Evolutionary conservation across 2,329 filamentous ascomycete species (phyloP).

Genomic region (Neofusicoccum umdonicola): DNA sequence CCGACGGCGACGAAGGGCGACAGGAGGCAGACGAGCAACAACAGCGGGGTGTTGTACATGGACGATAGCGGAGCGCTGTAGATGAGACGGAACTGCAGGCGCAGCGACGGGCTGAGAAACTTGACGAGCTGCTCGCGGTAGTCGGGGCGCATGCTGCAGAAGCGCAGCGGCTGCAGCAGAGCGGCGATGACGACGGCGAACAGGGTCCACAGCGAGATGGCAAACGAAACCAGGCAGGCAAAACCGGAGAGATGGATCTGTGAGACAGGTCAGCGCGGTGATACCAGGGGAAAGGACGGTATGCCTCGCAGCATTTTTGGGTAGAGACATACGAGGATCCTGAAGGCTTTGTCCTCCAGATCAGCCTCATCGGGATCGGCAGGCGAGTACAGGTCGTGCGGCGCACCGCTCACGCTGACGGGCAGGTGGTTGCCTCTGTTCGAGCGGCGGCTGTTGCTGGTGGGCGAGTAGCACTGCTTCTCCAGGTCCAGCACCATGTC

Average conservation of each 20-base stretch:
- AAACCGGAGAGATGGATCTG: slow-evolving; percentile 55
- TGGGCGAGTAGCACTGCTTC: slow-evolving; percentile 28
- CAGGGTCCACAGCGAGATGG: slow-evolving; percentile 54
- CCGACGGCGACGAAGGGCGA: slow-evolving; percentile 58
- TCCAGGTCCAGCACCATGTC: slow-evolving; percentile 34
- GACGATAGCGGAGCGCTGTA: slow-evolving; percentile 44
- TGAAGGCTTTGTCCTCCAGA: slow-evolving; percentile 45
- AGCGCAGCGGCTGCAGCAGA: slow-evolving; percentile 52
- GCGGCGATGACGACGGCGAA: slow-evolving; percentile 48
- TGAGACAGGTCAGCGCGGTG: not conserved
- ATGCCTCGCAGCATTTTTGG: not conserved
- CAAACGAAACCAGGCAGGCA: slow-evolving; percentile 54
- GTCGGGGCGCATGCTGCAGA: slow-evolving; percentile 50
- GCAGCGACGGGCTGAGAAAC: slow-evolving; percentile 54
- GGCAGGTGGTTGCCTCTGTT: slow-evolving; percentile 23
- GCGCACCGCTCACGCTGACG: slow-evolving; percentile 24
- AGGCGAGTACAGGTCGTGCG: slow-evolving; percentile 32
- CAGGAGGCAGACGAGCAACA: slow-evolving; percentile 54
- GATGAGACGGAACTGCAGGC: slow-evolving; percentile 50
- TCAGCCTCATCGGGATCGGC: slow-evolving; percentile 36
- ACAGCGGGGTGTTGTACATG: slow-evolving; percentile 34
- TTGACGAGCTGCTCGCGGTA: slow-evolving; percentile 51
- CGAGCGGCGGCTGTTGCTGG: slow-evolving; percentile 24
- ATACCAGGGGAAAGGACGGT: not conserved
- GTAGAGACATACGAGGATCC: slow-evolving; percentile 38